Evolutionary conservation across 106 monocot genomes (phyloP).

Genomic region (Allium fistulosum): DNA sequence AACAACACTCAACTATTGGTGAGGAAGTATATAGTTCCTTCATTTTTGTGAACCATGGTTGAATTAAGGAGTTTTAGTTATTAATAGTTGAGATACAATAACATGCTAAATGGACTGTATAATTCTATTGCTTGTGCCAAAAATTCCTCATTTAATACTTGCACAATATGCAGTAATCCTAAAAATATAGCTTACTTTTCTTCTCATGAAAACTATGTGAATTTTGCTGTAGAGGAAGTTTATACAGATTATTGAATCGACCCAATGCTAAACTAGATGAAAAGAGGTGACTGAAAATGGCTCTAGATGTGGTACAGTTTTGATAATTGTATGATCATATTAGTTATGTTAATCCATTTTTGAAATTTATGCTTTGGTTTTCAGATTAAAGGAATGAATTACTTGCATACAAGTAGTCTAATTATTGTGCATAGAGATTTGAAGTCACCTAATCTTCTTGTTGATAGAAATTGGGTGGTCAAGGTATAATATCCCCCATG

Average conservation of each 20-base stretch:
- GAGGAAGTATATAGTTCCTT: too few species aligned
- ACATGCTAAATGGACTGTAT: too few species aligned
- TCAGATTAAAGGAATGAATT: constrained; percentile 96
- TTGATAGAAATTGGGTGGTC: constrained; percentile 95
- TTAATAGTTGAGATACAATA: too few species aligned
- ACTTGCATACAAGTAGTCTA: constrained; percentile 79
- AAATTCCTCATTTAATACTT: too few species aligned
- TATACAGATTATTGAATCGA: constrained; percentile 80
- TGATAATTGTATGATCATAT: background rate
- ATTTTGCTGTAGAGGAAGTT: constrained; percentile 55
- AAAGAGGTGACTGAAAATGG: constrained; percentile 74
- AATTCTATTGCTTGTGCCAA: too few species aligned
- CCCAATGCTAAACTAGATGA: constrained; percentile 75
- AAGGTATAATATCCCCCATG: too few species aligned
- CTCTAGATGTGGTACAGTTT: constrained; percentile 77
- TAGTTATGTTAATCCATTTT: background rate
- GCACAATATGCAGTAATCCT: too few species aligned
- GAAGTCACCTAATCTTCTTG: constrained; percentile 91
- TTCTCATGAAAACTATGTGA: background rate
- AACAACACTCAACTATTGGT: too few species aligned
- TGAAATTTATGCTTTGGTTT: constrained; percentile 17
- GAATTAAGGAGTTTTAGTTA: too few species aligned
- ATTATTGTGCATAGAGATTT: constrained; percentile 88
- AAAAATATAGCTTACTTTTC: too few species aligned
- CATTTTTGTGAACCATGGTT: too few species aligned